Conservation (phyloP, 148 eudicot species). For the Persicaria maculosa region DNA sequence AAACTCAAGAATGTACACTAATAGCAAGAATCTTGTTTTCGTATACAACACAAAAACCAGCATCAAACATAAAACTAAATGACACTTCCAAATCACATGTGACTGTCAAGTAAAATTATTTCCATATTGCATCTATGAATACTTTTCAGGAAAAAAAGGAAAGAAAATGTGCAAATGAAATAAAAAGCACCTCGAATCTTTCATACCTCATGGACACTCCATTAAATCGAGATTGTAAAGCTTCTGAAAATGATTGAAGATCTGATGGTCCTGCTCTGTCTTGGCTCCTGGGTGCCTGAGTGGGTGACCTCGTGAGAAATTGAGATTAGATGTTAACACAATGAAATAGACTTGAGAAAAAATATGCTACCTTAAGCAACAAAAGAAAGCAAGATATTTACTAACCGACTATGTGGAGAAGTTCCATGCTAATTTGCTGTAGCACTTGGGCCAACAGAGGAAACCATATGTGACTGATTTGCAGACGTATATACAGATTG, state of each 20-base stretch:
- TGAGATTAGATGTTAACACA: neutral
- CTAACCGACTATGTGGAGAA: slow-evolving; percentile 55
- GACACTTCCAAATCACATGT: no score
- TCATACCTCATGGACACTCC: slow-evolving; percentile 65
- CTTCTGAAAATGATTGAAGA: slow-evolving; percentile 73
- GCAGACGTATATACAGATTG: slow-evolving; percentile 34
- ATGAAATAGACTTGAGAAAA: neutral
- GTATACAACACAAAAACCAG: no score
- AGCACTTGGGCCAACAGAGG: slow-evolving; percentile 34
- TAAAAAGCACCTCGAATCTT: neutral
- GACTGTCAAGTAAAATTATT: no score
- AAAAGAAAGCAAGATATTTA: neutral
- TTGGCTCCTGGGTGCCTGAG: slow-evolving; percentile 43
- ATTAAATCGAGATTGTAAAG: slow-evolving; percentile 68
- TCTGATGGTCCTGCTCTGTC: slow-evolving; percentile 90
- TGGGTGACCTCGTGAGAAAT: slow-evolving; percentile 36
- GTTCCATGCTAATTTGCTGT: slow-evolving; percentile 40
- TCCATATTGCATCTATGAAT: no score
- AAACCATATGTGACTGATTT: slow-evolving; percentile 31
- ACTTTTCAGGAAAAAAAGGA: no score
- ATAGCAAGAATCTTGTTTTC: no score
- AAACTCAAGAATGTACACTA: no score
- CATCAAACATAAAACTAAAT: no score
- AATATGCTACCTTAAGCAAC: neutral
- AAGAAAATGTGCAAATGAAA: neutral